Evolutionary conservation across 1,284 basidiomycete genomes (phyloP).

Genomic region (Irpex sp.): DNA sequence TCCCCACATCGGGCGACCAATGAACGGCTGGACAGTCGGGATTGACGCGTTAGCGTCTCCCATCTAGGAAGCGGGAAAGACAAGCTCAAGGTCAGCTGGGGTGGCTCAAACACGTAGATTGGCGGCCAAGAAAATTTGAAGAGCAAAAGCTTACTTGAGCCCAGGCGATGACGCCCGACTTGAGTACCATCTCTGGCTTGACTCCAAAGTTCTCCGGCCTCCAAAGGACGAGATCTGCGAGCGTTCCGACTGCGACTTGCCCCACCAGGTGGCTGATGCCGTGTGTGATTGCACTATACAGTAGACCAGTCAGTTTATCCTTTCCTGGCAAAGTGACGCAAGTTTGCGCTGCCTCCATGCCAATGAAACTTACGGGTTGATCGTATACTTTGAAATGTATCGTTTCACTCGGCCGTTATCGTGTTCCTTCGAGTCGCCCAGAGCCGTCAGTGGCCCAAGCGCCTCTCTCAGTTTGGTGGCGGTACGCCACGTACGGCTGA

Average conservation of each 20-base stretch:
- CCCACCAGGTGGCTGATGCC: conserved; percentile 90
- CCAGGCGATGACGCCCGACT: conserved; percentile 92
- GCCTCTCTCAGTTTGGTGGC: conserved; percentile 91
- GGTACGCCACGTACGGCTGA: conserved; percentile 93
- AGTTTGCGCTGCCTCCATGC: background rate
- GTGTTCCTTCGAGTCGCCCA: conserved; percentile 61
- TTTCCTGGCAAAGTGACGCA: background rate
- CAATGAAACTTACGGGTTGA: conserved; percentile 81
- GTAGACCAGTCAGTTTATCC: background rate
- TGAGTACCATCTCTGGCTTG: conserved; percentile 90
- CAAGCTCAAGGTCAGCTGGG: background rate
- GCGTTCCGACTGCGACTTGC: conserved; percentile 75
- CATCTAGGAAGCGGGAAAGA: conserved; percentile 50
- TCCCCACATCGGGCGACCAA: conserved; percentile 90
- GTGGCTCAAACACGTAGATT: background rate
- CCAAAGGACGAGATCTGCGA: conserved; percentile 96
- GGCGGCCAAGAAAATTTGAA: background rate
- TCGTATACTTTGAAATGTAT: conserved; percentile 95
- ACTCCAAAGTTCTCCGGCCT: conserved; percentile 90
- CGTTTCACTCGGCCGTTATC: conserved; percentile 98
- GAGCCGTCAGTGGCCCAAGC: conserved; percentile 61
- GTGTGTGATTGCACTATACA: conserved; percentile 83
- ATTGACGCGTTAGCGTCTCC: conserved; percentile 94
- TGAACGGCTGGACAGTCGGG: conserved; percentile 88
- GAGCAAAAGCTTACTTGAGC: conserved; percentile 56